Percentiles rank a stretch among this genome's conserved stretches.
These are phyloP conservation scores for Podospora tetraspora DNA, from an alignment of 495 filamentous ascomycete species.

Conservation along the genomic window DNA sequence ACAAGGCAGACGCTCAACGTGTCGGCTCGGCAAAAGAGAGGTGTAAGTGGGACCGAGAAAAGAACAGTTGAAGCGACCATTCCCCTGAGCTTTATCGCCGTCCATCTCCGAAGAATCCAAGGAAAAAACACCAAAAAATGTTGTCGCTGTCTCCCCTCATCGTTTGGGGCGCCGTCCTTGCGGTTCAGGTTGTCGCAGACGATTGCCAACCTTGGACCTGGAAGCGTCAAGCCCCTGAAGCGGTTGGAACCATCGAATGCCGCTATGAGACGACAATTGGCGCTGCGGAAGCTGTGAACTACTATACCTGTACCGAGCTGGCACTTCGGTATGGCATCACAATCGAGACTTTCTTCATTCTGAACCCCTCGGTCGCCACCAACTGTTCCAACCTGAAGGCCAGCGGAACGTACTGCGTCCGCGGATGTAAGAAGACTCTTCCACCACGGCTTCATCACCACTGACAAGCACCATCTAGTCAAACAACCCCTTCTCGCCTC, in stretches of 20 bases:
- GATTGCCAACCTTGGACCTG: background rate
- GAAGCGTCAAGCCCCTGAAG: background rate
- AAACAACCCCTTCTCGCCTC: conserved; percentile 23
- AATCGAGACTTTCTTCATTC: conserved; percentile 18
- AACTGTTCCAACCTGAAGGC: conserved; percentile 25
- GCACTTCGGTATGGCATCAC: conserved; percentile 13
- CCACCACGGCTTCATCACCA: background rate
- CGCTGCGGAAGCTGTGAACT: conserved; percentile 16
- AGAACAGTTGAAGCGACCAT: background rate
- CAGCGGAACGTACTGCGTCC: conserved; percentile 25
- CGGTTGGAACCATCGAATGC: conserved; percentile 21
- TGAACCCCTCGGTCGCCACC: conserved; percentile 20
- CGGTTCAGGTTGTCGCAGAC: background rate
- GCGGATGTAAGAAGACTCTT: conserved; percentile 22
- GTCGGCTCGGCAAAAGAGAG: background rate
- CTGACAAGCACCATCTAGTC: conserved; percentile 5
- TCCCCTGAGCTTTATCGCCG: background rate
- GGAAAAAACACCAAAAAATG: background rate
- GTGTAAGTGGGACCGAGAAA: background rate
- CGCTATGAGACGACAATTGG: conserved; percentile 7
- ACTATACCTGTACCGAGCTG: conserved; percentile 21
- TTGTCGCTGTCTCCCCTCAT: background rate
- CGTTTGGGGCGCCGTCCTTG: background rate
- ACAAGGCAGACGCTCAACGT: background rate
- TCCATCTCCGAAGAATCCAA: background rate